A percentile compares a stretch with the other conserved stretches of the same genome.
phyloP scores from a whole-genome alignment of 139 green algal species.

The Tetratostichococcus sp. region DNA sequence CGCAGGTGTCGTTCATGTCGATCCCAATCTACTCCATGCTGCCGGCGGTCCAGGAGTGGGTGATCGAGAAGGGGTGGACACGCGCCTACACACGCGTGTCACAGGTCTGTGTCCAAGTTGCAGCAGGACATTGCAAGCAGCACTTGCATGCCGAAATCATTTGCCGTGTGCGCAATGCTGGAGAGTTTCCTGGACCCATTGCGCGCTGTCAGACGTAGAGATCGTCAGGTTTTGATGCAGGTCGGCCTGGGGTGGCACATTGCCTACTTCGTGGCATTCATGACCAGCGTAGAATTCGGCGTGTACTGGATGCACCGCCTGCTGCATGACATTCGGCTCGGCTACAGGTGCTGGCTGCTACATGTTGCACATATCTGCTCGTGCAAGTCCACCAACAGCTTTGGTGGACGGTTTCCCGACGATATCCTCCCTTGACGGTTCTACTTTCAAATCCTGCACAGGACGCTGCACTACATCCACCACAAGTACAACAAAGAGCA shows the following conservation, averaged over 20 bases:
- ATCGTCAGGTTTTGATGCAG: too few species aligned
- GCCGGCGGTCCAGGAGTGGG: slow-evolving; percentile 68
- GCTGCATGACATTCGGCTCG: slow-evolving; percentile 74
- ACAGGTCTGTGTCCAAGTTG: too few species aligned
- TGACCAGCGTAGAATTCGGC: slow-evolving; percentile 84
- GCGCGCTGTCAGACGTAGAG: too few species aligned
- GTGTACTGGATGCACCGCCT: slow-evolving; percentile 94
- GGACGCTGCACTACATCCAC: slow-evolving; percentile 76
- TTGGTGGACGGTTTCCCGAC: too few species aligned
- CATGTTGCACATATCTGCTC: too few species aligned
- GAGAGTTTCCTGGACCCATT: too few species aligned
- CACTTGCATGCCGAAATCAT: too few species aligned
- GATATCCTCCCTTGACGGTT: background rate
- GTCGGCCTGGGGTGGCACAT: slow-evolving; percentile 65
- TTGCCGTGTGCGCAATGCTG: too few species aligned
- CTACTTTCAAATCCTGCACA: slow-evolving; percentile 6
- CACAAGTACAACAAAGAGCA: slow-evolving; percentile 99
- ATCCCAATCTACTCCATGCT: slow-evolving; percentile 88
- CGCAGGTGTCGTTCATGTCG: slow-evolving; percentile 67
- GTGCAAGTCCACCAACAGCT: too few species aligned
- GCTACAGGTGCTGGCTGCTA: slow-evolving; percentile 49
- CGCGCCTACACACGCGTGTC: slow-evolving; percentile 63
- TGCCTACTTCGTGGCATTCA: slow-evolving; percentile 80
- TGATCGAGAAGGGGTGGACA: slow-evolving; percentile 83
- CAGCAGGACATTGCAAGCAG: too few species aligned